These are phyloP conservation scores for Candida sanyiensis DNA, from an alignment of 805 yeast genomes.

Conservation along the genomic window DNA sequence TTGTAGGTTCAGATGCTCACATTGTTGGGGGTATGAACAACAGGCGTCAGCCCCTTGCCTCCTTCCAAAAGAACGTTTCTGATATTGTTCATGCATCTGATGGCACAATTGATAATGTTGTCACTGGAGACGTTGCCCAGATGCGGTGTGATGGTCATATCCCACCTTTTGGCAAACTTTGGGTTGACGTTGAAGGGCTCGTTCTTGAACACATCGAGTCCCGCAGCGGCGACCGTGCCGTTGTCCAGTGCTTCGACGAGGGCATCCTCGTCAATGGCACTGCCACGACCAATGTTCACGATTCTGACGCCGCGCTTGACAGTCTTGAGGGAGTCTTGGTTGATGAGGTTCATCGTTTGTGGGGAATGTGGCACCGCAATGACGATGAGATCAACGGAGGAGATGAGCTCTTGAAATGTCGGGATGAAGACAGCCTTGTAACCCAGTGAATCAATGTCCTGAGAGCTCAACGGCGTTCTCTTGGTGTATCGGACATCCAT, in stretches of 20 bases:
- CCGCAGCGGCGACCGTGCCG: constrained; percentile 60
- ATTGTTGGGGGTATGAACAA: no score
- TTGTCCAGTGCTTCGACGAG: constrained; percentile 51
- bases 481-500: constrained; percentile 61
- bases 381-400: constrained; percentile 49
- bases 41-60: constrained; percentile 11
- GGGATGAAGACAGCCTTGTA: constrained; percentile 41
- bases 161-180: constrained; percentile 50
- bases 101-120: constrained; percentile 46
- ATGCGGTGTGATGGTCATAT: constrained; percentile 59
- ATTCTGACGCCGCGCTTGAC: constrained; percentile 53
- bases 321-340: constrained; percentile 38
- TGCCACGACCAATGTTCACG: constrained; percentile 74
- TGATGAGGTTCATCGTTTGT: constrained; percentile 50
- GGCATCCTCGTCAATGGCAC: constrained; percentile 61
- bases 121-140: constrained; percentile 64
- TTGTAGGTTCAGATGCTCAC: no score
- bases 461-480: constrained; percentile 37
- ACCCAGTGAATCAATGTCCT: constrained; percentile 34
- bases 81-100: constrained; percentile 48
- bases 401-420: constrained; percentile 39
- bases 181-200: constrained; percentile 51
- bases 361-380: constrained; percentile 63
- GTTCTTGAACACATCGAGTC: constrained; percentile 63
- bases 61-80: constrained; percentile 19